phyloP scores from a whole-genome alignment of 768 basidiomycete species.

The Boletus rubropictus region DNA sequence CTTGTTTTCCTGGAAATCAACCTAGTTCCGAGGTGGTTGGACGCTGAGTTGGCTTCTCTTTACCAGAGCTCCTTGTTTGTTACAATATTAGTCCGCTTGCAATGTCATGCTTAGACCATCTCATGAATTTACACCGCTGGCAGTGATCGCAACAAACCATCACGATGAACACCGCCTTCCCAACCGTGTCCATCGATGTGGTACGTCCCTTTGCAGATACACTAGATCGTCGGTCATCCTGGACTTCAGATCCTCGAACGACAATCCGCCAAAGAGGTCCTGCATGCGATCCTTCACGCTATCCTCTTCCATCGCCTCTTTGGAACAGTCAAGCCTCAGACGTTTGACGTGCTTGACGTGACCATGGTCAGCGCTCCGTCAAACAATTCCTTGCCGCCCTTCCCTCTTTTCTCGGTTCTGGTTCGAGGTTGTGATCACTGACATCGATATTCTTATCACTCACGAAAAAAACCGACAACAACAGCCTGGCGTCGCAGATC shows the following conservation, averaged over 20 bases:
- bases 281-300: slow-evolving; percentile 71
- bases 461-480: too few species aligned
- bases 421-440: not conserved
- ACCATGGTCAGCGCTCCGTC: slow-evolving; percentile 58
- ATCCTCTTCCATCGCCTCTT: slow-evolving; percentile 82
- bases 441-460: not conserved
- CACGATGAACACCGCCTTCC: slow-evolving; percentile 25
- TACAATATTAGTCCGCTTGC: not conserved
- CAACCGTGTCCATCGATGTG: slow-evolving; percentile 29
- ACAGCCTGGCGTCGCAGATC: slow-evolving; percentile 75
- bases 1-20: too few species aligned
- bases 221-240: not conserved
- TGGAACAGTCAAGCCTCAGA: slow-evolving; percentile 70
- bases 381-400: not conserved
- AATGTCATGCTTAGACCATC: not conserved
- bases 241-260: slow-evolving; percentile 64
- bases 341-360: slow-evolving; percentile 75
- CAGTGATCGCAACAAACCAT: not conserved
- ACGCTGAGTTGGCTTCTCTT: too few species aligned
- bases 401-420: not conserved
- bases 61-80: too few species aligned
- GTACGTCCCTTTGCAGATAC: slow-evolving; percentile 12
- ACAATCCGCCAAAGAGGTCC: slow-evolving; percentile 63
- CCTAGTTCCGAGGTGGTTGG: not conserved
- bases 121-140: not conserved